These are phyloP conservation scores for Starmerella bombicola DNA, from an alignment of 805 yeast species.

Conservation along the genomic window DNA sequence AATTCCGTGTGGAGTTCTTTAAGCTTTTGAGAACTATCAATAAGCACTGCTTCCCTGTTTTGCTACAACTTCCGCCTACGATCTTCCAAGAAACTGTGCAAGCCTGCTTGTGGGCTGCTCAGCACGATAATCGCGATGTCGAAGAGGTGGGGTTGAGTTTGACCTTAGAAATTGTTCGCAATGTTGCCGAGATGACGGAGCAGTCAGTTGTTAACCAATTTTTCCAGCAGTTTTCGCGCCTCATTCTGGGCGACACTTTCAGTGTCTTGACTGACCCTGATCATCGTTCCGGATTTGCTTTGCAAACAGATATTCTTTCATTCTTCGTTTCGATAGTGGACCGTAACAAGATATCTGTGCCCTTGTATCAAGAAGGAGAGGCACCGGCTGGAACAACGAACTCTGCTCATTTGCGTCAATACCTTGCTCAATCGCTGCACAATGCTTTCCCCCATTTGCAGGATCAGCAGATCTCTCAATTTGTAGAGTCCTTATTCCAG, in stretches of 20 bases:
- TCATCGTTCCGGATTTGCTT: slow-evolving; percentile 89
- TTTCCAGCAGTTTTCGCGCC: slow-evolving; percentile 77
- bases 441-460: slow-evolving; percentile 90
- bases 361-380: slow-evolving; percentile 66
- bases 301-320: slow-evolving; percentile 74
- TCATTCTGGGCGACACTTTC: slow-evolving; percentile 82
- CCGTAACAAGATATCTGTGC: slow-evolving; percentile 57
- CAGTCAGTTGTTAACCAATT: slow-evolving; percentile 70
- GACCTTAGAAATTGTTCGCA: slow-evolving; percentile 69
- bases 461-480: slow-evolving; percentile 66
- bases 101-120: slow-evolving; percentile 96
- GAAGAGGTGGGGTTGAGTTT: slow-evolving; percentile 82
- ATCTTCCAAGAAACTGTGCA: slow-evolving; percentile 85
- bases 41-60: slow-evolving; percentile 69
- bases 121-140: slow-evolving; percentile 93
- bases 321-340: slow-evolving; percentile 74
- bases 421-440: slow-evolving; percentile 64
- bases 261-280: slow-evolving; percentile 91
- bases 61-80: slow-evolving; percentile 76
- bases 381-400: slow-evolving; percentile 81
- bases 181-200: slow-evolving; percentile 56
- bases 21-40: slow-evolving; percentile 79
- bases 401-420: slow-evolving; percentile 63
- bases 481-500: slow-evolving; percentile 57
- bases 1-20: slow-evolving; percentile 93